phyloP scores from a whole-genome alignment of 805 yeast genomes.

The Kazachstania viticola region DNA sequence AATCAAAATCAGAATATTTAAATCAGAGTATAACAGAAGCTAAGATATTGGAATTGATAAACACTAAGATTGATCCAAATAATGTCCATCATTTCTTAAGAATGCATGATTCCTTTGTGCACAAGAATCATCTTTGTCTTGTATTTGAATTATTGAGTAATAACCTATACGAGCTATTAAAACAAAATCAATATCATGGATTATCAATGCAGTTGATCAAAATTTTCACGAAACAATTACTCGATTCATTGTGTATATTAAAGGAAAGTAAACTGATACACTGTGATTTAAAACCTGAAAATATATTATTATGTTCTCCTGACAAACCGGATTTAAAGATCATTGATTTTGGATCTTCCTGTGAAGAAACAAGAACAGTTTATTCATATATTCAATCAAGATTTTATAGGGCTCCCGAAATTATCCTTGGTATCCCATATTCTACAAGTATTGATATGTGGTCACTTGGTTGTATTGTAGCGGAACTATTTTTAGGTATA shows the following conservation, averaged over 20 bases:
- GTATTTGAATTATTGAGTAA: slow-evolving; percentile 85
- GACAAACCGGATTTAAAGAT: slow-evolving; percentile 73
- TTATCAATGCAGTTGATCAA: slow-evolving; percentile 68
- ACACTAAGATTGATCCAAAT: slow-evolving; percentile 53
- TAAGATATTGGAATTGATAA: slow-evolving; percentile 69
- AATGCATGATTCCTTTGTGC: slow-evolving; percentile 79
- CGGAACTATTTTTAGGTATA: slow-evolving; percentile 80
- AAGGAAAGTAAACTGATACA: slow-evolving; percentile 81
- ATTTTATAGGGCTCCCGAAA: slow-evolving; percentile 92
- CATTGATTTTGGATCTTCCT: slow-evolving; percentile 93
- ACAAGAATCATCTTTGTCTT: slow-evolving; percentile 82
- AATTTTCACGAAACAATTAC: slow-evolving; percentile 64
- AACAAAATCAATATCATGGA: slow-evolving; percentile 91
- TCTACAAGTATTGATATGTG: slow-evolving; percentile 93
- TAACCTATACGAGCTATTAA: slow-evolving; percentile 79
- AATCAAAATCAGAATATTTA: slow-evolving; percentile 80
- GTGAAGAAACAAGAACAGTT: slow-evolving; percentile 80
- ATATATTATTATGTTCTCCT: slow-evolving; percentile 66
- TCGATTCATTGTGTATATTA: slow-evolving; percentile 69
- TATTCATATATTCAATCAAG: slow-evolving; percentile 89
- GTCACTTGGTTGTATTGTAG: slow-evolving; percentile 90
- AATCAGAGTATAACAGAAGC: slow-evolving; percentile 91
- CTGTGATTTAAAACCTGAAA: slow-evolving; percentile 95
- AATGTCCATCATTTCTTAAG: slow-evolving; percentile 68
- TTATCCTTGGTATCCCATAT: slow-evolving; percentile 81